These are phyloP conservation scores for Sordariomycetes sp. DNA, from an alignment of 2,329 filamentous ascomycete species.

Conservation along the genomic window DNA sequence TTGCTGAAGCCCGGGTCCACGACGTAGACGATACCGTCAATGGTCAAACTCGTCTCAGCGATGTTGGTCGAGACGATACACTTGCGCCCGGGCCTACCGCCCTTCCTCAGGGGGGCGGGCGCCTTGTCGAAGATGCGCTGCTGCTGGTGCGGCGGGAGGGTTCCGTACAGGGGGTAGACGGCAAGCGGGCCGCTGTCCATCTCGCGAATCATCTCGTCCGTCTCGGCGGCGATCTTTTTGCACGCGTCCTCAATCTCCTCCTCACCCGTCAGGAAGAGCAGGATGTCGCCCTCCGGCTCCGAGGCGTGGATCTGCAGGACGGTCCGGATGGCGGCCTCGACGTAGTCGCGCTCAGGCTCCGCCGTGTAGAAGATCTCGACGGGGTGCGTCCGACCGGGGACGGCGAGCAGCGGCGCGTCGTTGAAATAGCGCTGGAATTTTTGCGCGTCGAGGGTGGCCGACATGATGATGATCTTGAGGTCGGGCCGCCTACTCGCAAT, in stretches of 20 bases:
- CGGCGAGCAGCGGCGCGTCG: constrained; percentile 81
- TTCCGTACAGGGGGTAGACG: constrained; percentile 90
- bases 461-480: constrained; percentile 98
- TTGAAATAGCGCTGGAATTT: constrained; percentile 98
- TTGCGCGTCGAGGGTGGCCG: constrained; percentile 89
- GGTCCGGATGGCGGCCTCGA: constrained; percentile 87
- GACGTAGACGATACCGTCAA: constrained; percentile 97
- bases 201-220: constrained; percentile 83
- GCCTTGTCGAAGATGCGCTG: constrained; percentile 91
- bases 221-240: constrained; percentile 80
- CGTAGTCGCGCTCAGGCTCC: constrained; percentile 90
- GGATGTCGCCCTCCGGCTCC: constrained; percentile 81
- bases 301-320: constrained; percentile 94
- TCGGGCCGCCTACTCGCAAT: constrained; percentile 71
- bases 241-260: constrained; percentile 97
- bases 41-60: constrained; percentile 92
- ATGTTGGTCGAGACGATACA: constrained; percentile 95
- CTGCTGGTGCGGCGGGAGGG: constrained; percentile 82
- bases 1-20: constrained; percentile 99
- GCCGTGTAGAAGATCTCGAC: constrained; percentile 98
- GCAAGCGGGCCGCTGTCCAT: constrained; percentile 81
- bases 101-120: constrained; percentile 56
- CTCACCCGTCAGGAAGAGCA: constrained; percentile 92
- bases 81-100: constrained; percentile 82
- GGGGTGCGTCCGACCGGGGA: constrained; percentile 87